Evolutionary conservation across 371 early-diverging fungal species (phyloP), one percentile per base, ranked within the genome.

Genomic region (Fennellomyces sp.): DNA sequence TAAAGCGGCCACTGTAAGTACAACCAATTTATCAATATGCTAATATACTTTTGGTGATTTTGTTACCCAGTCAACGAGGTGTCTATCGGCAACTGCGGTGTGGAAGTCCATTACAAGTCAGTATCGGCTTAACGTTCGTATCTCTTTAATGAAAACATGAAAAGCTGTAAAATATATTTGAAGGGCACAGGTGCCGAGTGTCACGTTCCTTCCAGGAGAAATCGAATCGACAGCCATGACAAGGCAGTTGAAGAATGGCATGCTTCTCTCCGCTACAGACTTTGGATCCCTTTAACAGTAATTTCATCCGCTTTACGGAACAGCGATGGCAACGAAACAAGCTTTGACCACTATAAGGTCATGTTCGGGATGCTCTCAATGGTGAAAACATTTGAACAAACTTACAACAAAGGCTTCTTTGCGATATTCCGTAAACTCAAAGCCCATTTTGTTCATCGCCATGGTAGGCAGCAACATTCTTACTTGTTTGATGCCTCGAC

Each of bases 351-450:
- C 57, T 51, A 65, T 35, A 71, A 71, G 58, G 72, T 63, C 11
- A 65, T 65, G 65, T 71, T 66, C 53, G 72, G 68, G 0, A 65
- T 65, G 63, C 48, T 67, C 55, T 57, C 68, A 27, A 71, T 65
- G 67, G 52, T 71, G 50, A 52, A 58, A 64, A 70, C 67, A 12
- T 28, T 70, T 47, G 64, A 62, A 12, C 62, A 61, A 28, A 55
- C 33, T 56, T 59, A 63, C 50, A 49, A 63, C 33, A 59, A 63
- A 64, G 68, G 47, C 27, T 58, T 62, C 39, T 52, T 67, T 60
- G 56, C 60, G 36, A 63, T 65, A 45, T 63, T 66, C 52, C 17
- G 49, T 60, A 62, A 62, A 42, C 28, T 60, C n/a, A 66, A 65
- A 39, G 53, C 58, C 49, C 65, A 67, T 65, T 71, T 67, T 42